Base-by-base conservation (phyloP, 164 flowering plant species). In the Vitis rotundifolia region DNA sequence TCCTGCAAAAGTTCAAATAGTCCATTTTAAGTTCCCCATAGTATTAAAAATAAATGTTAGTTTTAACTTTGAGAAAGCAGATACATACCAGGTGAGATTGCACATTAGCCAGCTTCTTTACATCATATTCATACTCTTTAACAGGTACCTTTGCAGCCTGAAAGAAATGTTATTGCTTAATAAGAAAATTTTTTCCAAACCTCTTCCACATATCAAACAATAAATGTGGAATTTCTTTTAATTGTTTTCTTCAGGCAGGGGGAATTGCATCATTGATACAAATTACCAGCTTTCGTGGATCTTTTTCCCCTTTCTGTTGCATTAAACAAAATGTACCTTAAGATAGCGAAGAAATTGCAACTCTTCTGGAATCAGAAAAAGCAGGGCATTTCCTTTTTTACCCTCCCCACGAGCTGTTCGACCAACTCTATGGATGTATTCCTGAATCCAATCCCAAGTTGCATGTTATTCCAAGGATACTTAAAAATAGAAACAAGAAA, bases 381-480 rank as follows among this genome's bases (percentile, higher is more conserved):
- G 89, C 67, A 96, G 76, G 9, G 97, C 97, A 75, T 84, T 84
- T 68, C 99, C 99, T 70, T 83, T 91, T 10, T 80, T 90, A 76
- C 97, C 97, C 86, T 93, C 99, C 51, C 99, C 99, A 76, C 98
- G 94, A 54, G 99, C 99, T 71, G 99, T 96, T 70, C 99, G 87
- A 54, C 99, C 99, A 78, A 96, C 98, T 72, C 99, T 81, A 56
- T 96, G 99, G 54, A 93, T 92, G 70, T 96, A 96, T 79, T 91
- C 98, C 99, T 94, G 83, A 72, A 81, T 63, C 47, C 28, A 62
- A 65, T 22, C 51, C 49, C 56, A 47, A 72, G 53, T 12, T 9
- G 67, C 12, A 49, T 12, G 44, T 66, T 47, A 61, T 5, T 61
- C 37, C 12, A 22, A 11, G 62, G 10, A 57, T 54, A 55, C 55